Evolutionary conservation across 306 rosid species (phyloP).

Genomic region (Albizia julibrissin): DNA sequence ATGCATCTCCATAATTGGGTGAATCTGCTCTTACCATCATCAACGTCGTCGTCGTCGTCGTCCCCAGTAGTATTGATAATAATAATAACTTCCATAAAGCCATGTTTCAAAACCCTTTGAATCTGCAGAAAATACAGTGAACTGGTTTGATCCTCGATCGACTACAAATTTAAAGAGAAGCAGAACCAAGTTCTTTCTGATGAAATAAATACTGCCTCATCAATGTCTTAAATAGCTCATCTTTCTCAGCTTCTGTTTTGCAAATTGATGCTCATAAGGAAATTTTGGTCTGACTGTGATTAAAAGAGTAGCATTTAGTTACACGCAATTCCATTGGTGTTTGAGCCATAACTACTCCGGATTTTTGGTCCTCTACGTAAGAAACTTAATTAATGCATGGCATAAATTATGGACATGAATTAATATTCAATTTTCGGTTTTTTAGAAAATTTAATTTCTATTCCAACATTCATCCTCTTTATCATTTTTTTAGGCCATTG

Average conservation of each 20-base stretch:
- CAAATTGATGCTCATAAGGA: background rate
- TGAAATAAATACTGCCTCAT: background rate
- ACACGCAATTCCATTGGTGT: background rate
- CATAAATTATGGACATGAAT: background rate
- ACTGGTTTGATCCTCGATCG: background rate
- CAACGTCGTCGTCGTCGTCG: background rate
- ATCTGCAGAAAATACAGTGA: background rate
- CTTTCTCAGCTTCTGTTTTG: background rate
- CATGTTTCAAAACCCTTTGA: background rate
- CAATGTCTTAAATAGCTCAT: background rate
- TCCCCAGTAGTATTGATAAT: background rate
- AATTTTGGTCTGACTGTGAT: background rate
- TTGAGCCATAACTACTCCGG: background rate
- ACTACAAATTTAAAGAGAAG: background rate
- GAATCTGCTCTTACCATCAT: conserved; percentile 21
- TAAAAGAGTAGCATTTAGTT: background rate
- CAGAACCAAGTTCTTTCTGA: background rate
- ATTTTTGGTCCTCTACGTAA: background rate
- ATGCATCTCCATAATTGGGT: conserved; percentile 42
- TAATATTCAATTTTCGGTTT: background rate
- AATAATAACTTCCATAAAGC: background rate
- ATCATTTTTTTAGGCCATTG: too few relatives aligned
- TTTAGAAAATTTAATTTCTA: too few relatives aligned
- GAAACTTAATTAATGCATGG: background rate
- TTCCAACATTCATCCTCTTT: too few relatives aligned